These are phyloP conservation scores for Amborella trichopoda DNA, from an alignment of 164 flowering plant species.

Conservation along the genomic window DNA sequence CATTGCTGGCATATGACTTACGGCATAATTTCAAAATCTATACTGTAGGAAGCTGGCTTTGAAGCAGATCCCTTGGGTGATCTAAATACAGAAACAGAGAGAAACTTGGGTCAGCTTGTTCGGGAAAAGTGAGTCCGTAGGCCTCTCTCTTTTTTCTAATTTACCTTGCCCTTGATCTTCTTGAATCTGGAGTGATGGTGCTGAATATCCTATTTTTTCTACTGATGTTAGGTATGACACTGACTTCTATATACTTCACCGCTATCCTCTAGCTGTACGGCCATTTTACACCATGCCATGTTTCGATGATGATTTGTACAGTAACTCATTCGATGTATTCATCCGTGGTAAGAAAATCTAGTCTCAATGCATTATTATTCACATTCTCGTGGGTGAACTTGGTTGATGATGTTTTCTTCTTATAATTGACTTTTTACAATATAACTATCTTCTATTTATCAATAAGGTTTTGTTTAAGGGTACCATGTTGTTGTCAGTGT, in stretches of 20 bases:
- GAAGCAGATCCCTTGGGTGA: constrained; percentile 80
- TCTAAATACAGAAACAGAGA: constrained; percentile 86
- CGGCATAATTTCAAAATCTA: background rate
- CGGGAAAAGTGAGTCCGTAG: constrained; percentile 57
- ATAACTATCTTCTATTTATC: too few species aligned
- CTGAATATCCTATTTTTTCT: background rate
- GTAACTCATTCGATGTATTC: constrained; percentile 97
- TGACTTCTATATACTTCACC: constrained; percentile 89
- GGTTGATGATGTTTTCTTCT: too few species aligned
- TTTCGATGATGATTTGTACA: constrained; percentile 48
- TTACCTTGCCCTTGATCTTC: too few species aligned
- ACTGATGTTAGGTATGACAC: constrained; percentile 57
- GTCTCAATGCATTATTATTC: too few species aligned
- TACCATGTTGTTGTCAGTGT: too few species aligned
- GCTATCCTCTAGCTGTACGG: constrained; percentile 82
- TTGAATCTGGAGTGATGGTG: too few species aligned
- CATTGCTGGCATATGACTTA: too few species aligned
- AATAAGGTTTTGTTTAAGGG: too few species aligned
- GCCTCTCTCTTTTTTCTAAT: background rate
- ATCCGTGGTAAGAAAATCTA: constrained; percentile 57
- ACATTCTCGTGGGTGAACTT: too few species aligned
- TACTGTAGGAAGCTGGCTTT: constrained; percentile 74
- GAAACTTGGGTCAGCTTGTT: constrained; percentile 80
- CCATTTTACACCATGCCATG: constrained; percentile 99
- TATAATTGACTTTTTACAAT: too few species aligned